Percentiles rank a stretch among this genome's conserved stretches.
phyloP scores from a whole-genome alignment of 805 yeast genomes.

The Hagleromyces aurorensis region DNA sequence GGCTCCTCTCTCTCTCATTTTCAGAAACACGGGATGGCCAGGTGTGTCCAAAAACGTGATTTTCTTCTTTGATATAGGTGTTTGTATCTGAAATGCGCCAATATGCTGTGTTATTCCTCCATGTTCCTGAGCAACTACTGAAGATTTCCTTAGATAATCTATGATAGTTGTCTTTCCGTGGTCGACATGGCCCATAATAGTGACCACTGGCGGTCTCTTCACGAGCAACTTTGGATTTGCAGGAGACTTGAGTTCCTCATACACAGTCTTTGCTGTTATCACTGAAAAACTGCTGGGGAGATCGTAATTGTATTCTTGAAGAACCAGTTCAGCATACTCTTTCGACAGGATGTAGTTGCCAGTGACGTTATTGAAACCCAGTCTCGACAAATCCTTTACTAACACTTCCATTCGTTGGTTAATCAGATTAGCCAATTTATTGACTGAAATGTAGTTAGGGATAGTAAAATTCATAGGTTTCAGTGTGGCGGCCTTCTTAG shows the following conservation, averaged over 20 bases:
- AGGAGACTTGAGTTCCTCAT: constrained; percentile 52
- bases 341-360: constrained; percentile 75
- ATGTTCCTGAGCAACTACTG: constrained; percentile 75
- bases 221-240: constrained; percentile 41
- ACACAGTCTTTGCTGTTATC: constrained; percentile 49
- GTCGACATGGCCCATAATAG: constrained; percentile 98
- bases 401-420: constrained; percentile 56
- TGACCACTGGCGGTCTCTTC: constrained; percentile 85
- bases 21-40: constrained; percentile 94
- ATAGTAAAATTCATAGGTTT: constrained; percentile 31
- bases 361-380: constrained; percentile 66
- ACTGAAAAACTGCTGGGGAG: constrained; percentile 31
- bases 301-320: constrained; percentile 80
- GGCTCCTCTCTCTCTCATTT: constrained; percentile 96
- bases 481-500: constrained; percentile 6
- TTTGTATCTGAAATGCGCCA: constrained; percentile 88
- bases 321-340: constrained; percentile 79
- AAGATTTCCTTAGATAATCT: constrained; percentile 77
- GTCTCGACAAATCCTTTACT: constrained; percentile 44
- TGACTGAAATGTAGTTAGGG: constrained; percentile 72
- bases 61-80: constrained; percentile 62
- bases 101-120: constrained; percentile 98
- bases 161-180: constrained; percentile 95
- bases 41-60: constrained; percentile 95
- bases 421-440: constrained; percentile 68